phyloP scores from a whole-genome alignment of 108 stramenopile genomes.

The Cylindrotheca closterium region DNA sequence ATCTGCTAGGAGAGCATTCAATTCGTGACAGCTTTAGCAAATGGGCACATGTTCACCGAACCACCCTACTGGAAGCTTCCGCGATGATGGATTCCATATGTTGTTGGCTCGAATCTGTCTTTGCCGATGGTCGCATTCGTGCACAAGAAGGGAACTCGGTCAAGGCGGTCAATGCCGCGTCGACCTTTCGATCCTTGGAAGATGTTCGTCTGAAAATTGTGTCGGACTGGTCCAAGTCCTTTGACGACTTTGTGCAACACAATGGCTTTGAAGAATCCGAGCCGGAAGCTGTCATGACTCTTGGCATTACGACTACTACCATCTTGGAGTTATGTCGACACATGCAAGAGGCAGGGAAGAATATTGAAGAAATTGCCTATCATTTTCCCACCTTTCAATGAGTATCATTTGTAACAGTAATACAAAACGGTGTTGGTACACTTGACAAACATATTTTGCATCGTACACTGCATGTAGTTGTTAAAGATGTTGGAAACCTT shows the following conservation, averaged over 20 bases:
- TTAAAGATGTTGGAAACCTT: no score
- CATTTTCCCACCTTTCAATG: slow-evolving; percentile 10
- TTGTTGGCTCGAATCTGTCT: not conserved
- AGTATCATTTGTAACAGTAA: no score
- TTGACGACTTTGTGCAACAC: not conserved
- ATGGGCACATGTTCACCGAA: not conserved
- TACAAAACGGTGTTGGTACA: no score
- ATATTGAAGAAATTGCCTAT: not conserved
- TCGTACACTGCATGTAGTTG: no score
- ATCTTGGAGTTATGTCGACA: not conserved
- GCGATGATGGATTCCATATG: not conserved
- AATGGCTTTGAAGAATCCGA: not conserved
- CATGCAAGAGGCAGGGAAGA: not conserved
- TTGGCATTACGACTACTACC: not conserved
- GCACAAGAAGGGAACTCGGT: not conserved
- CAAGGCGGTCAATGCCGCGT: not conserved
- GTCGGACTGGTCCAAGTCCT: not conserved
- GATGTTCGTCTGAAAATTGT: not conserved
- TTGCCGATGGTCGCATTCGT: not conserved
- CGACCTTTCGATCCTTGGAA: not conserved
- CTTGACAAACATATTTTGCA: no score
- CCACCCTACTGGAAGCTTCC: not conserved
- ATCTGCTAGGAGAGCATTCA: not conserved
- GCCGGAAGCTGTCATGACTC: not conserved
- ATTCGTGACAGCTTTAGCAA: not conserved